phyloP scores from a whole-genome alignment of 108 stramenopile genomes.

The Cyclotella kingstonii region DNA sequence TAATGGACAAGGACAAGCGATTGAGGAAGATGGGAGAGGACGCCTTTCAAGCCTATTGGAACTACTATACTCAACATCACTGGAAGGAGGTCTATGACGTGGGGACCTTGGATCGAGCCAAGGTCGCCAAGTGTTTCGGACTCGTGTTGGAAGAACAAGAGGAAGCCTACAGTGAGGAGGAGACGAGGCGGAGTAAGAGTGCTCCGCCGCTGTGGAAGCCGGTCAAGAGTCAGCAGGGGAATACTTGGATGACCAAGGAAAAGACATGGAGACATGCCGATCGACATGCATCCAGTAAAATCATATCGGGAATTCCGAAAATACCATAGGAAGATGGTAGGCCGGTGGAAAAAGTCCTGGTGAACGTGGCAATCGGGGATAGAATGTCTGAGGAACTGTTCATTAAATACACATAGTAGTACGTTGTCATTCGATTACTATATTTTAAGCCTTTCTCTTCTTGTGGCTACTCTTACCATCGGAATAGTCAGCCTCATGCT shows the following conservation, averaged over 20 bases:
- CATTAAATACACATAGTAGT: no score
- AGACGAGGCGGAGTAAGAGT: not conserved
- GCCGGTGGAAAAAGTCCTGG: no score
- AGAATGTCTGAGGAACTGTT: no score
- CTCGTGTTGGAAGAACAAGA: constrained; percentile 9
- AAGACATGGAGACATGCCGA: constrained; percentile 31
- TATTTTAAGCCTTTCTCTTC: no score
- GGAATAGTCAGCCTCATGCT: not conserved
- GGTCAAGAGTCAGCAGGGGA: constrained; percentile 2
- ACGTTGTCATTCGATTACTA: no score
- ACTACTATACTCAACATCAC: constrained; percentile 29
- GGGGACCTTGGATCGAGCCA: constrained; percentile 17
- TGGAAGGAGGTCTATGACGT: constrained; percentile 39
- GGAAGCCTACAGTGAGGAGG: not conserved
- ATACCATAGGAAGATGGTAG: no score
- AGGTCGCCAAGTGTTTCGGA: constrained; percentile 35
- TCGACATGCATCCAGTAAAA: constrained; percentile 12
- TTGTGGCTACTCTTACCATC: no score
- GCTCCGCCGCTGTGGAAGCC: no score
- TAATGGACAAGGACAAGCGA: constrained; percentile 18
- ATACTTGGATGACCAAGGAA: constrained; percentile 26
- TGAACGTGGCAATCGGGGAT: no score
- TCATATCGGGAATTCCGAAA: no score
- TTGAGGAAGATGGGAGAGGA: constrained; percentile 13
- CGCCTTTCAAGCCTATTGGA: constrained; percentile 31